Evolutionary conservation across 2,329 filamentous ascomycete species (phyloP), one percentile per base, ranked within the genome.

Genomic region (Lasiodiplodia sp.): DNA sequence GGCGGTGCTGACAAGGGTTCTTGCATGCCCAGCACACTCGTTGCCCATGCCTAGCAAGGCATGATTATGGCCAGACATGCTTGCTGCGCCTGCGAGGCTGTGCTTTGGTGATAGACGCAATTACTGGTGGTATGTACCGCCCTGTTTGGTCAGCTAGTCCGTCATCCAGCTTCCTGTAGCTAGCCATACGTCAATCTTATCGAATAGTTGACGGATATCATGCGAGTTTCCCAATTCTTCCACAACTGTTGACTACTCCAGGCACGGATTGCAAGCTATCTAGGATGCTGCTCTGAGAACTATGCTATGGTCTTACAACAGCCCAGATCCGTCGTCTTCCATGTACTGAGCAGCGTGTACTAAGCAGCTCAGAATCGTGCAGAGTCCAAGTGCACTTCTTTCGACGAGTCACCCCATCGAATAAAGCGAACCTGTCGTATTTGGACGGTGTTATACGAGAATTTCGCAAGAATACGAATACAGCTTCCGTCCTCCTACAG

Each of bases 1-100:
- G 44, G 44, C 44, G 44, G 44, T 47, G 44, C 44, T 47, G n/a
- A 47, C 44, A 47, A 21, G 44, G 44, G 44, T 47, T 18, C 40
- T n/a, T 47, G 18, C 18, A 47, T 47, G 40, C 40, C 40, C 18
- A 7, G 18, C n/a, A 3, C 97, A 97, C 73, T 53, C 51, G 51
- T 53, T 53, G 51, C 51, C 51, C 44, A 47, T 47, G 44, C 44
- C 21, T 47, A 47, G 44, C 44, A 18, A 21, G 44, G 44, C 44
- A 47, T 47, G 18, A 47, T 21, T 18, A 11, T 44, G 40, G 16
- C 40, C 40, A 44, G 40, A 44, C 40, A 44, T n/a, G n/a, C 21
- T 21, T 47, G 44, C 44, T 47, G 44, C 44, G 44, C 44, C n/a
- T 47, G n/a, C n/a, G 44, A 47, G 44, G 44, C 44, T 47, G 44